phyloP scores from a whole-genome alignment of 441 rosid species.

The Pelargonium citronellum region DNA sequence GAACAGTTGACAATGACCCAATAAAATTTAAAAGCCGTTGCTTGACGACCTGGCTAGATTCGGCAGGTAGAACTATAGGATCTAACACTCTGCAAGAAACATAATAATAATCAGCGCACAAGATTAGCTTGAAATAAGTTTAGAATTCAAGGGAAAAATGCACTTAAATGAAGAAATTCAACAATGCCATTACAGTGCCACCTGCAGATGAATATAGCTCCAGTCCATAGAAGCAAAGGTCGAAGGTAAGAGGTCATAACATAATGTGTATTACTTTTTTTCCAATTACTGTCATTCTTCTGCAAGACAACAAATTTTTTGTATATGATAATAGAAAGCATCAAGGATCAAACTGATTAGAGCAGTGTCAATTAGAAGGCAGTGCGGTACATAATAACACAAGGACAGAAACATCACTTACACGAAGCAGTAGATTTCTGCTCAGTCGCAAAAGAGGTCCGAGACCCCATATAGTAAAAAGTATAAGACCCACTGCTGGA shows the following conservation, averaged over 20 bases:
- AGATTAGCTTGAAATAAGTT: slow-evolving; percentile 12
- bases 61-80: slow-evolving; percentile 64
- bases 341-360: slow-evolving; percentile 14
- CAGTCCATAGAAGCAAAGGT: slow-evolving; percentile 65
- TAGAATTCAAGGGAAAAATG: slow-evolving; percentile 14
- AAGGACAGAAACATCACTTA: slow-evolving; percentile 23
- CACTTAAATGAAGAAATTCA: slow-evolving; percentile 13
- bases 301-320: slow-evolving; percentile 19
- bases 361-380: background rate
- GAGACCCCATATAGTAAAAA: slow-evolving; percentile 66
- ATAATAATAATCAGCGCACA: slow-evolving; percentile 13
- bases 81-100: slow-evolving; percentile 56
- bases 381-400: slow-evolving; percentile 16
- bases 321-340: slow-evolving; percentile 11
- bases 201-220: slow-evolving; percentile 64
- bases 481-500: slow-evolving; percentile 54
- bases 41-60: slow-evolving; percentile 67
- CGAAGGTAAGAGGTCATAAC: slow-evolving; percentile 50
- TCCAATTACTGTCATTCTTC: slow-evolving; percentile 49
- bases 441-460: slow-evolving; percentile 44
- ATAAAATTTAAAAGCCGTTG: slow-evolving; percentile 69
- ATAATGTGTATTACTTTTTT: slow-evolving; percentile 40
- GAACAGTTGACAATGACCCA: slow-evolving; percentile 71
- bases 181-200: slow-evolving; percentile 17
- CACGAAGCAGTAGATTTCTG: slow-evolving; percentile 42